Percentiles rank a stretch among this genome's conserved stretches.
Evolutionary conservation across 73 alveolate species (phyloP).

Genomic region (Paramecium octaurelia): DNA sequence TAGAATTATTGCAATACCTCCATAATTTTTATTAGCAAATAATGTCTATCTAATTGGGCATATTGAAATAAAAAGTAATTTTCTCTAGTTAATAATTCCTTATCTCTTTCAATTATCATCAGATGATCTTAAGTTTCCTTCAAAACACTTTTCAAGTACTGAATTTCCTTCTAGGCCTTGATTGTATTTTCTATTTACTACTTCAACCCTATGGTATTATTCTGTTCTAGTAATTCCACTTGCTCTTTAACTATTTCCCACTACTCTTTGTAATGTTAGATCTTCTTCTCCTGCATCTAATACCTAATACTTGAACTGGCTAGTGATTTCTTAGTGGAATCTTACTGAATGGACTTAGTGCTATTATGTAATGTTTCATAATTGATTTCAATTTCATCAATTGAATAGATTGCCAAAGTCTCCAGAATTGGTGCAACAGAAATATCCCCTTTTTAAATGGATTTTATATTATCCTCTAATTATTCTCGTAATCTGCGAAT

Average conservation of each 20-base stretch:
- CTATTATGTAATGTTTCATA: background rate
- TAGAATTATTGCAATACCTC: background rate
- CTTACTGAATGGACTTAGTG: background rate
- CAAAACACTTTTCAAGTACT: background rate
- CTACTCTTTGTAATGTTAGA: background rate
- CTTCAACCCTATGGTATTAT: background rate
- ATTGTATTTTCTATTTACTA: background rate
- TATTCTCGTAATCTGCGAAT: slow-evolving; percentile 1
- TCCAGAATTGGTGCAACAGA: background rate
- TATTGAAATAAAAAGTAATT: background rate
- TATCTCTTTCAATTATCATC: background rate
- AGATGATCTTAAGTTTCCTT: background rate
- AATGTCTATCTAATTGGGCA: background rate
- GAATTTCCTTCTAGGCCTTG: background rate
- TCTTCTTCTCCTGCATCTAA: background rate
- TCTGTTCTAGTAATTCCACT: background rate
- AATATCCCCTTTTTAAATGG: background rate
- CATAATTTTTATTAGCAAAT: background rate
- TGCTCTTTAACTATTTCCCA: background rate
- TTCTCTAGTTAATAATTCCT: background rate
- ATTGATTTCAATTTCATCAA: background rate
- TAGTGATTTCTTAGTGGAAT: background rate
- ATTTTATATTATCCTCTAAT: background rate
- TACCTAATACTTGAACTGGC: background rate
- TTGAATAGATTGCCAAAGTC: background rate